phyloP scores from a whole-genome alignment of 352 stramenopile species.

The Phytophthora sojae region DNA sequence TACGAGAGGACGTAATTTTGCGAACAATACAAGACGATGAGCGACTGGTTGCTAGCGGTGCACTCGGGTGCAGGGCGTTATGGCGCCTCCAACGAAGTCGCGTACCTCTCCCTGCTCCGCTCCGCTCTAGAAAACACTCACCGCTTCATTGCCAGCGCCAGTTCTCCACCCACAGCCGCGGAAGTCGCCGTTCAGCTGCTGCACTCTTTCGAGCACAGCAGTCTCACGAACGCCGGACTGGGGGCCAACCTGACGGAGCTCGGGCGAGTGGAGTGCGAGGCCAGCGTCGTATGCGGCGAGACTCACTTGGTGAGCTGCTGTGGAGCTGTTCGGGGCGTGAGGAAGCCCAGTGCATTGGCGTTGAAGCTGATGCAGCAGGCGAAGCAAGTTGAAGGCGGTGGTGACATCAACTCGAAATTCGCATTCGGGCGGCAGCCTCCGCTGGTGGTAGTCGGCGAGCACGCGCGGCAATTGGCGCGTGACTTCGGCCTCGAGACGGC shows the following conservation, averaged over 20 bases:
- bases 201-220: slow-evolving; percentile 54
- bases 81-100: slow-evolving; percentile 36
- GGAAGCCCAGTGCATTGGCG: slow-evolving; percentile 56
- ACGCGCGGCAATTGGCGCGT: slow-evolving; percentile 42
- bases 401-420: slow-evolving; percentile 15
- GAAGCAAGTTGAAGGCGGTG: neutral
- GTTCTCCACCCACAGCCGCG: slow-evolving; percentile 24
- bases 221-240: slow-evolving; percentile 63
- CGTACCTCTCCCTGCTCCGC: slow-evolving; percentile 54
- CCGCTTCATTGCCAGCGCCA: slow-evolving; percentile 6
- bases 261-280: slow-evolving; percentile 64
- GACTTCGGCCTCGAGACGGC: slow-evolving; percentile 51
- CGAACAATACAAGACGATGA: slow-evolving; percentile 8
- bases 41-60: slow-evolving; percentile 67
- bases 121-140: slow-evolving; percentile 37
- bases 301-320: slow-evolving; percentile 50
- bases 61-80: slow-evolving; percentile 69
- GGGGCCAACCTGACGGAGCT: slow-evolving; percentile 63
- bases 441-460: slow-evolving; percentile 62
- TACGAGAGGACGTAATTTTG: neutral
- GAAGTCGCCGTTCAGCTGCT: slow-evolving; percentile 47
- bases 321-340: slow-evolving; percentile 54
- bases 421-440: slow-evolving; percentile 60
- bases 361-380: slow-evolving; percentile 48
- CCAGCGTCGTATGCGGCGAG: slow-evolving; percentile 57